phyloP scores from a whole-genome alignment of 2,329 filamentous ascomycete genomes.

The Epichloe brachyelytri region DNA sequence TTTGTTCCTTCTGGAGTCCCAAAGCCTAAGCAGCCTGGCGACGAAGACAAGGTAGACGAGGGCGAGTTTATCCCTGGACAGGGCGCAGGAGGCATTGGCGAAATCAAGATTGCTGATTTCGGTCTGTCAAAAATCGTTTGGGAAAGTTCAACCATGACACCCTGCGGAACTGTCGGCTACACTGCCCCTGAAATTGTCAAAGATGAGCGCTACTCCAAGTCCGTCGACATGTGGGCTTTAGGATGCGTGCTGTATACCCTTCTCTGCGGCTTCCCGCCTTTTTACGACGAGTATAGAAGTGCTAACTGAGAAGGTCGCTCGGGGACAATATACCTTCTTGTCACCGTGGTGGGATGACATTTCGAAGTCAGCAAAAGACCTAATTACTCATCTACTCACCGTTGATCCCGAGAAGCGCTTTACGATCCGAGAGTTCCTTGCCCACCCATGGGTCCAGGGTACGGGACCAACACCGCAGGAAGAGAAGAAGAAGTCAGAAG shows the following conservation, averaged over 20 bases:
- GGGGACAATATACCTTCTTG: conserved; percentile 92
- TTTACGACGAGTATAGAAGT: conserved; percentile 97
- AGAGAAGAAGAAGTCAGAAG: conserved; percentile 41
- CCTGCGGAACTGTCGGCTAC: conserved; percentile 97
- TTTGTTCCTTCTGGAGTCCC: conserved; percentile 69
- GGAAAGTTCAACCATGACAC: conserved; percentile 97
- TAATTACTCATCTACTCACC: conserved; percentile 84
- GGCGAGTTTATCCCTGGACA: conserved; percentile 77
- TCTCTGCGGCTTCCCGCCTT: conserved; percentile 93
- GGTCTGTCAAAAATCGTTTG: conserved; percentile 95
- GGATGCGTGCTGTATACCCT: conserved; percentile 95
- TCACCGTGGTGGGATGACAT: conserved; percentile 99
- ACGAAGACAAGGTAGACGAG: conserved; percentile 95
- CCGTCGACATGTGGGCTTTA: conserved; percentile 98
- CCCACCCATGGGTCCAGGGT: conserved; percentile 83
- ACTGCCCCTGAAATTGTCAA: conserved; percentile 98
- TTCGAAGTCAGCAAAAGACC: conserved; percentile 83
- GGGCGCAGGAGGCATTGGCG: conserved; percentile 80
- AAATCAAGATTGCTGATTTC: conserved; percentile 97
- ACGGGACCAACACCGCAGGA: conserved; percentile 44
- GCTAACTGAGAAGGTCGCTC: conserved; percentile 92
- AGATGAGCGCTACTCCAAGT: conserved; percentile 96
- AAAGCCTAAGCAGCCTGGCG: conserved; percentile 70
- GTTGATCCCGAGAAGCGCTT: conserved; percentile 94
- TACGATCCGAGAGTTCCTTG: conserved; percentile 82